Conservation (phyloP, 768 basidiomycete species). For the Suillus lakei region DNA sequence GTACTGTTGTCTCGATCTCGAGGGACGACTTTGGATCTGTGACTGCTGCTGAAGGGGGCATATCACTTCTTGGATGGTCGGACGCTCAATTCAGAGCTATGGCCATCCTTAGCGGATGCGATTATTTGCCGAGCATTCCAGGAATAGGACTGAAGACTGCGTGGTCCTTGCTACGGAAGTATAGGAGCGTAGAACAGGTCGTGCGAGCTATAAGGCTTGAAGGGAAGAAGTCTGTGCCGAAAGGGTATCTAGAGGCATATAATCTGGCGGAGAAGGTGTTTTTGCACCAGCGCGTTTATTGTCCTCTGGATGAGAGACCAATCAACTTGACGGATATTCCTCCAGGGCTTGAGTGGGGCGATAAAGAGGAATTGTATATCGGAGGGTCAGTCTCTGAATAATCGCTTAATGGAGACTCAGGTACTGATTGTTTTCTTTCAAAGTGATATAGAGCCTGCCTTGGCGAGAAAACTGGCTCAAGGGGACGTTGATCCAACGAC, state of each 20-base stretch:
- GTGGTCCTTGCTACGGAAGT: constrained; percentile 76
- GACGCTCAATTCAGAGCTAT: constrained; percentile 90
- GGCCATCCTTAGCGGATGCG: constrained; percentile 93
- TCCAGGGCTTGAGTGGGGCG: constrained; percentile 55
- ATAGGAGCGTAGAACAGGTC: constrained; percentile 86
- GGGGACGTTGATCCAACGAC: constrained; percentile 78
- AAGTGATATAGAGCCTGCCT: constrained; percentile 64
- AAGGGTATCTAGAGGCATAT: constrained; percentile 76
- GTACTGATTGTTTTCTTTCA: constrained; percentile 12
- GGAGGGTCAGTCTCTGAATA: constrained; percentile 54
- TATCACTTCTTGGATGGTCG: constrained; percentile 88
- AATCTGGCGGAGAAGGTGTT: constrained; percentile 89
- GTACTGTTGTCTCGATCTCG: constrained; percentile 68
- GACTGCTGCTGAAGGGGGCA: constrained; percentile 52
- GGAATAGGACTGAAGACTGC: constrained; percentile 97
- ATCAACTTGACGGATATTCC: constrained; percentile 72
- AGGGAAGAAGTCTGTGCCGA: constrained; percentile 83
- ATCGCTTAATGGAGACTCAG: not conserved
- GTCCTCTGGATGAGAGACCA: constrained; percentile 66
- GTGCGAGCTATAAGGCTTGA: constrained; percentile 77
- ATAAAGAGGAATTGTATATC: constrained; percentile 71
- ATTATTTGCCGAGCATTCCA: constrained; percentile 88
- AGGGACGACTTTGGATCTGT: constrained; percentile 71
- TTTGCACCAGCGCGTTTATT: constrained; percentile 90
- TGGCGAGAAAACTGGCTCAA: constrained; percentile 69